Evolutionary conservation across 2,329 filamentous ascomycete genomes (phyloP), one percentile per base, ranked within the genome.

Genomic region (Teratosphaeria pseudoeucalypti): DNA sequence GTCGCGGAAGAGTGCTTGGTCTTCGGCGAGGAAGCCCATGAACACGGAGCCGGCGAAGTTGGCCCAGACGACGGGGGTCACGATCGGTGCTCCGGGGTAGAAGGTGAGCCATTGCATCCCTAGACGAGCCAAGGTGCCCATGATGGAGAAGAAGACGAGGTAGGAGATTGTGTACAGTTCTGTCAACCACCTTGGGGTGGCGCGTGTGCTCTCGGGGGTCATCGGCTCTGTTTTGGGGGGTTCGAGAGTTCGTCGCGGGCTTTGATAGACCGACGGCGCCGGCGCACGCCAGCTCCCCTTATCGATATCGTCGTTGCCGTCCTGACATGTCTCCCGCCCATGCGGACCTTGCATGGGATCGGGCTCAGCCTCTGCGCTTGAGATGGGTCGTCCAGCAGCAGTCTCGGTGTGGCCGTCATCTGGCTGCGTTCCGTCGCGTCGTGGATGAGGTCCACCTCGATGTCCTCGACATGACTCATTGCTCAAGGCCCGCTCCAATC

Each of bases 1-100:
- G 60, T 84, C 75, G 34, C 82, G 82, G 71, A 95, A 95, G 6
- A 95, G 76, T 66, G 82, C 85, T 62, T 84, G 80, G 68, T 96
- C 90, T 74, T 96, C 89, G 10, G 83, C 77, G 2, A 96, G 79
- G 69, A 95, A 95, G 2, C 94, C 92, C 83, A 97, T 88, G 60
- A 95, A 65, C 0, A 95, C 70, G 58, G 88, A 88, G 1, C 92
- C 92, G 1, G 79, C 84, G 54, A 96, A 86, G 68, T 97, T 96
- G 61, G 91, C 86, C 92, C 92, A 97, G 26, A 95, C 74, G 1
- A 88, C 85, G 56, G 84, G 82, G 58, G 89, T 92, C 5, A 84
- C 77, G 26, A 94, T 78, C 0, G 91, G 90, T 0, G 88, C 84
- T 26, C 86, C 87, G 1, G 88, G 85, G 71, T 95, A 96, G 59